phyloP scores from a whole-genome alignment of 2,329 filamentous ascomycete genomes.

The Emergomyces pasteurianus region DNA sequence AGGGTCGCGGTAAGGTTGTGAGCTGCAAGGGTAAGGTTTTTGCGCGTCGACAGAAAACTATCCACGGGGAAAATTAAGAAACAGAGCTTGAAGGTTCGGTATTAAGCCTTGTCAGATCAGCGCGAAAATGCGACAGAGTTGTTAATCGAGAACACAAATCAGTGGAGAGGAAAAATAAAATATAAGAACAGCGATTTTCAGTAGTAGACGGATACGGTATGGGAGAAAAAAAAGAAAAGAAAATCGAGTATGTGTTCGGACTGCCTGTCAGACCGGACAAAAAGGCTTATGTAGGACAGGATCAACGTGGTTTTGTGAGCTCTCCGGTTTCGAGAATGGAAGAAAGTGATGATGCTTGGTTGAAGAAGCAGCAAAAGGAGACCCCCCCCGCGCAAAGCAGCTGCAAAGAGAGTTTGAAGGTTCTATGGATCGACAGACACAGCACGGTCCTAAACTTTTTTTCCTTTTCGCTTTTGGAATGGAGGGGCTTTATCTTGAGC shows the following conservation, averaged over 20 bases:
- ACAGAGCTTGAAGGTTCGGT: conserved; percentile 9
- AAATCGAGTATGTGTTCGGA: not conserved
- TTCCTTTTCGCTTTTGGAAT: not conserved
- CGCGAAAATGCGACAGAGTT: conserved; percentile 7
- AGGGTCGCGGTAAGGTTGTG: conserved; percentile 3
- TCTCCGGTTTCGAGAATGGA: not conserved
- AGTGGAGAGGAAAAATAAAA: conserved; percentile 5
- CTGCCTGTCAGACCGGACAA: not conserved
- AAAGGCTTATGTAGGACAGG: not conserved
- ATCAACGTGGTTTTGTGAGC: not conserved
- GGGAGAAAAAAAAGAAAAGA: conserved; percentile 4
- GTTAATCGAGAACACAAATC: conserved; percentile 1
- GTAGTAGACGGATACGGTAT: conserved; percentile 4
- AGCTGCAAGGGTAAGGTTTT: conserved; percentile 9
- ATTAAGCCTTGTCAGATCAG: conserved; percentile 5
- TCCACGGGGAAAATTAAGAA: conserved; percentile 1
- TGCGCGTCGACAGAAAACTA: conserved; percentile 4
- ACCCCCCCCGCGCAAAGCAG: not conserved
- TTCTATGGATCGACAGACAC: conserved; percentile 2
- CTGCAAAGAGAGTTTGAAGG: not conserved
- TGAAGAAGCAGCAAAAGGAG: not conserved
- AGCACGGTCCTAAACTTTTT: not conserved
- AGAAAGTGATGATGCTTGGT: not conserved
- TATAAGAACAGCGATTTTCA: not conserved
- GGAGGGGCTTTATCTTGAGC: conserved; percentile 1